Conservation (phyloP, 2,329 filamentous ascomycete genomes). For the Sporothrix variecibatus region DNA sequence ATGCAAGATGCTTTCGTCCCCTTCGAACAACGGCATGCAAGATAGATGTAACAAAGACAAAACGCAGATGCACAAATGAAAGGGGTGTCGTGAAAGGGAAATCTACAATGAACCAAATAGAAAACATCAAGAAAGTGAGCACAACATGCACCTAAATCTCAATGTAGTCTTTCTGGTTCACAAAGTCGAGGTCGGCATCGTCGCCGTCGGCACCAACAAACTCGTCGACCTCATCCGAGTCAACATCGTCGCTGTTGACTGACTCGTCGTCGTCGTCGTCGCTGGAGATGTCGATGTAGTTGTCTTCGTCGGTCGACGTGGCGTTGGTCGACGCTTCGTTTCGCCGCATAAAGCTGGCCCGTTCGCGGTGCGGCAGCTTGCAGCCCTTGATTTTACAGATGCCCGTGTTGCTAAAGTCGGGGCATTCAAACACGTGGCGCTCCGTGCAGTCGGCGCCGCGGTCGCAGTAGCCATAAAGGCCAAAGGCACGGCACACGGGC, state of each 20-base stretch:
- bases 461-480: constrained; percentile 83
- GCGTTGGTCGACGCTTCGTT: constrained; percentile 56
- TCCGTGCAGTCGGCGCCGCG: constrained; percentile 76
- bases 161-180: constrained; percentile 63
- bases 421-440: constrained; percentile 90
- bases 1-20: background rate
- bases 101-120: background rate
- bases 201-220: constrained; percentile 59
- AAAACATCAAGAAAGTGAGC: background rate
- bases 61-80: background rate
- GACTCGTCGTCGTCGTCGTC: constrained; percentile 79
- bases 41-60: background rate
- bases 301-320: background rate
- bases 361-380: constrained; percentile 82
- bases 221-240: constrained; percentile 73
- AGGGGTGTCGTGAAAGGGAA: background rate
- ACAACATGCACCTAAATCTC: constrained; percentile 39
- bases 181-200: constrained; percentile 55
- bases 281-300: constrained; percentile 53
- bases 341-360: constrained; percentile 76
- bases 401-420: constrained; percentile 90
- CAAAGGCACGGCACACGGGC: constrained; percentile 81
- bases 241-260: constrained; percentile 73
- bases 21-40: background rate
- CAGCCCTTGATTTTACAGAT: constrained; percentile 79